Evolutionary conservation across 257 asterid genomes (phyloP), one percentile per base, ranked within the genome.

Genomic region (Lavandula angustifolia): DNA sequence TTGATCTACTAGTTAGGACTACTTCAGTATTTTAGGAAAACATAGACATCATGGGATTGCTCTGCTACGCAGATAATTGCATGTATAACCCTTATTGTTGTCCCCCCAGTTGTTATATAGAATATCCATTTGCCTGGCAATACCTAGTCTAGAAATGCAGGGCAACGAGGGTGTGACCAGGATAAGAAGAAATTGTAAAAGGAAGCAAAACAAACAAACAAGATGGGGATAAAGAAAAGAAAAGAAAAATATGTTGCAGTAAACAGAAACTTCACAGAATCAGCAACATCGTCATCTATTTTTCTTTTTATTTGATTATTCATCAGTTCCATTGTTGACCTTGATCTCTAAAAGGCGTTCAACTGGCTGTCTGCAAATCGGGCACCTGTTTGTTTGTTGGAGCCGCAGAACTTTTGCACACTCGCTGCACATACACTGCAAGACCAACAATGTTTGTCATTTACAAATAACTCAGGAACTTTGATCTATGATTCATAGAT

Each of bases 371-470:
- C 99, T 85, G 82, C 99, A 94, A 46, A 90, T 94, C 8, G 99
- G 99, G 60, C 99, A 94, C 75, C 99, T 70, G 73, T 94, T 82
- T 9, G 99, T 88, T 74, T 49, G 22, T 16, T 91, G 99, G 74
- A 87, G 83, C 87, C 96, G 85, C 83, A 94, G 82, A 17, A 90
- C 95, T 70, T 86, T 83, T 11, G 99, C 99, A 52, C 99, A 94
- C 72, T 85, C 98, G 33, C 95, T 94, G 86, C 99, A 94, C 98
- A 90, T 86, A 55, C 99, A 94, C 99, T 94, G 95, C 91, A 77
- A 51, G 51, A 54, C 43, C 10, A 61, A 64, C 38, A 57, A 35
- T 9, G 43, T 49, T 49, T 49, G 27, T 17, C 55, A 49, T 18
- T 3, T 22, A 22, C 27, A 22, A 22, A 22, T 22, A 22, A 22